These are phyloP conservation scores for Pestalotiopsis fici DNA, from an alignment of 2,329 filamentous ascomycete species.

Conservation along the genomic window DNA sequence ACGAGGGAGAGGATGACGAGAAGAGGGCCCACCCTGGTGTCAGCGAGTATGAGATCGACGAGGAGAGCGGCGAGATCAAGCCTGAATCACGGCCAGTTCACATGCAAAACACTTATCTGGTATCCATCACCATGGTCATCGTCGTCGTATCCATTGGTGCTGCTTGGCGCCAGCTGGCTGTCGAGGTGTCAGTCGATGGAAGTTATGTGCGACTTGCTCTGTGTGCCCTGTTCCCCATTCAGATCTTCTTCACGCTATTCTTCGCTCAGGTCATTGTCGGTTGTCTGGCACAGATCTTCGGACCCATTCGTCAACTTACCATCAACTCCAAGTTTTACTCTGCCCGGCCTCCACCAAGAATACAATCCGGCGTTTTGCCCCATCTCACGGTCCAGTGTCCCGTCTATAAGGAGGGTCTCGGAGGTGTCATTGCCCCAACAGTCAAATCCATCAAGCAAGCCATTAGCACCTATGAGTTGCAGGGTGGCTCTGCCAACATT, in stretches of 20 bases:
- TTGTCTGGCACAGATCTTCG: conserved; percentile 74
- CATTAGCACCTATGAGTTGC: conserved; percentile 75
- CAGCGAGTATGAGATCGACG: conserved; percentile 62
- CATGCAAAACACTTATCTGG: conserved; percentile 69
- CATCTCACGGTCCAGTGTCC: conserved; percentile 85
- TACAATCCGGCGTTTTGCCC: conserved; percentile 60
- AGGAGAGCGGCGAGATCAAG: conserved; percentile 69
- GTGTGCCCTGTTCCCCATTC: conserved; percentile 66
- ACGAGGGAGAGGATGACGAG: conserved; percentile 54
- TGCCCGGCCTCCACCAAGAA: conserved; percentile 64
- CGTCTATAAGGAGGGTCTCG: conserved; percentile 83
- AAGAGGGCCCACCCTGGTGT: conserved; percentile 37
- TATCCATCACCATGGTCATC: conserved; percentile 65
- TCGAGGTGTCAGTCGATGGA: conserved; percentile 67
- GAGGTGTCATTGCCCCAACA: conserved; percentile 74
- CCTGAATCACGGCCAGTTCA: conserved; percentile 68
- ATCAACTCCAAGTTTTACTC: conserved; percentile 84
- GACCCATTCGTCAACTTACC: conserved; percentile 71
- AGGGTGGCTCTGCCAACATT: conserved; percentile 77
- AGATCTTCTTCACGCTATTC: conserved; percentile 81
- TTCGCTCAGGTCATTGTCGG: conserved; percentile 79
- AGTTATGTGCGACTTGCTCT: conserved; percentile 65
- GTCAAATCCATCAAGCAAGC: conserved; percentile 77
- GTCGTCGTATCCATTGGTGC: conserved; percentile 69
- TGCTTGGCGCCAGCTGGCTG: conserved; percentile 68